A percentile compares a stretch with the other conserved stretches of the same genome.
Evolutionary conservation across 495 filamentous ascomycete species (phyloP).

Genomic region (Echria macrotheca): DNA sequence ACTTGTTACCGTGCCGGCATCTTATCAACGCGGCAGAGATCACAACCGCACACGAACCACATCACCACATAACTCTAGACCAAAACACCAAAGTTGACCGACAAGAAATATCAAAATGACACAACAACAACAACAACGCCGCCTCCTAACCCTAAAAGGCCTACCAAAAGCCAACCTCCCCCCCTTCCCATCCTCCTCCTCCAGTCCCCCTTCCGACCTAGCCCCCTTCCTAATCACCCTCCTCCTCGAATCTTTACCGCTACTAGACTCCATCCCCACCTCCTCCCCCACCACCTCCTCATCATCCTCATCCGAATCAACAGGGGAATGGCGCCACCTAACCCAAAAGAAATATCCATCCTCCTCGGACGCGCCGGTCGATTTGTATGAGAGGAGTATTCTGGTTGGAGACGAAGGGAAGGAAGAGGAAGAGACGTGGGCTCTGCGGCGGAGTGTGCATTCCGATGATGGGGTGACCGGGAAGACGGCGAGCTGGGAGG

Average conservation of each 20-base stretch:
- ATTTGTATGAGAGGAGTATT: not conserved
- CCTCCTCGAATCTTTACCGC: conserved; percentile 51
- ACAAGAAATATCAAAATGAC: not conserved
- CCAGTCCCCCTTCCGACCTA: conserved; percentile 32
- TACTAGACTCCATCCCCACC: conserved; percentile 45
- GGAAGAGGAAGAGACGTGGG: conserved; percentile 10
- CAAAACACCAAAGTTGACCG: too few relatives aligned
- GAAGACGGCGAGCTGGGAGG: conserved; percentile 59
- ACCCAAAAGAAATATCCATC: not conserved
- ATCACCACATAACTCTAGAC: too few relatives aligned
- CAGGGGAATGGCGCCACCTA: too few relatives aligned
- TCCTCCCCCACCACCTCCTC: conserved; percentile 26
- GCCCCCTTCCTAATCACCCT: conserved; percentile 35
- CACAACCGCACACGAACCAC: too few relatives aligned
- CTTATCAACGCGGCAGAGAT: too few relatives aligned
- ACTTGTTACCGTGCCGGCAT: too few relatives aligned
- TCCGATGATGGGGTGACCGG: conserved; percentile 57
- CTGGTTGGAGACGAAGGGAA: not conserved
- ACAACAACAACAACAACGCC: not conserved
- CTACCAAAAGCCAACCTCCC: too few relatives aligned
- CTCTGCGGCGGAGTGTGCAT: not conserved
- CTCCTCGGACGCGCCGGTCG: not conserved
- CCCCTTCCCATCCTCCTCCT: conserved; percentile 33
- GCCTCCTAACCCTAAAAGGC: conserved; percentile 32
- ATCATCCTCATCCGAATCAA: not conserved